phyloP scores from a whole-genome alignment of 2,329 filamentous ascomycete genomes.

The Ploettnerulaceae sp. region DNA sequence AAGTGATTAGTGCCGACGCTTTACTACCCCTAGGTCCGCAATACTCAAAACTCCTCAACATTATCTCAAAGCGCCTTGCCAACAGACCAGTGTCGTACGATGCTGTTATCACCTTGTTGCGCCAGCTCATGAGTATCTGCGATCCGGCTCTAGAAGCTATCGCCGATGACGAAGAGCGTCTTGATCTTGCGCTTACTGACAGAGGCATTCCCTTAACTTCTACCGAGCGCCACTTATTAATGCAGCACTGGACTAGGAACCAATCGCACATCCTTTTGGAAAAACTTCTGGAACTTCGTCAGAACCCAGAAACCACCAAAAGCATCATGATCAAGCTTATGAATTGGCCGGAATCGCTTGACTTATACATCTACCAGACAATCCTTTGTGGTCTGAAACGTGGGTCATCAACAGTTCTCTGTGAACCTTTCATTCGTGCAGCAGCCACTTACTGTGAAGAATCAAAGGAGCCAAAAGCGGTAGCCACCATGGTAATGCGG shows the following conservation, averaged over 20 bases:
- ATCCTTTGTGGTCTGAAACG: slow-evolving; percentile 30
- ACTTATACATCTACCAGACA: slow-evolving; percentile 44
- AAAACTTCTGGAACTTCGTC: slow-evolving; percentile 60
- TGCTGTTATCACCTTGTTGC: slow-evolving; percentile 47
- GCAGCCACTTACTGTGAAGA: slow-evolving; percentile 31
- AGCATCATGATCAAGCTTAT: slow-evolving; percentile 55
- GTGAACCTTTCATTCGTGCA: slow-evolving; percentile 30
- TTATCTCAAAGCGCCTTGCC: slow-evolving; percentile 47
- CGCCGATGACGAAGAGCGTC: slow-evolving; percentile 39
- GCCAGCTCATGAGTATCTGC: slow-evolving; percentile 31
- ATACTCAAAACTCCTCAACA: slow-evolving; percentile 50
- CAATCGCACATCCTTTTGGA: slow-evolving; percentile 53
- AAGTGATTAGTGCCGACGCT: slow-evolving; percentile 33
- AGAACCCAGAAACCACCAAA: slow-evolving; percentile 48
- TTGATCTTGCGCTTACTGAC: slow-evolving; percentile 33
- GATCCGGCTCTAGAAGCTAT: slow-evolving; percentile 32
- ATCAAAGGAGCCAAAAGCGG: slow-evolving; percentile 20
- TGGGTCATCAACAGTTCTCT: slow-evolving; percentile 10
- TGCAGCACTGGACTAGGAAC: slow-evolving; percentile 39
- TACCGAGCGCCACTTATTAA: slow-evolving; percentile 44
- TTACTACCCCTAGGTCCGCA: slow-evolving; percentile 35
- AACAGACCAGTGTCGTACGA: slow-evolving; percentile 51
- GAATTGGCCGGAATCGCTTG: slow-evolving; percentile 45
- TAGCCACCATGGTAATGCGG: slow-evolving; percentile 22
- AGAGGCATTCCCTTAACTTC: slow-evolving; percentile 40